phyloP scores from a whole-genome alignment of 768 basidiomycete species.

The Leccinum barrowsii region DNA sequence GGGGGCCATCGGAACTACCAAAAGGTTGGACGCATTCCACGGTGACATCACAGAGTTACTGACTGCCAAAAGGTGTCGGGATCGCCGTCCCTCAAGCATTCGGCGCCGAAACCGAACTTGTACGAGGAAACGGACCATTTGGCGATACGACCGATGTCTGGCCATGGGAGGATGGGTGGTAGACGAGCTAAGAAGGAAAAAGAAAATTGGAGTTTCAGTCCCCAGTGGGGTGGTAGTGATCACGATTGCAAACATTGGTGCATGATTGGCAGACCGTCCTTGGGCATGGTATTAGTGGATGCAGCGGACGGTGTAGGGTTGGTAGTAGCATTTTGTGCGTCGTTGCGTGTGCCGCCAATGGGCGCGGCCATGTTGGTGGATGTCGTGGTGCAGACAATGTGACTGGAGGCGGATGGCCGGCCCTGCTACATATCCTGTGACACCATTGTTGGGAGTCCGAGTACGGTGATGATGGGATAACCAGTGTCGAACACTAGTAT shows the following conservation, averaged over 20 bases:
- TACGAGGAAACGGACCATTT: conserved; percentile 96
- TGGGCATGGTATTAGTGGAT: conserved; percentile 15
- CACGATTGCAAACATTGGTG: conserved; percentile 31
- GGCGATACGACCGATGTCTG: conserved; percentile 83
- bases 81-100: conserved; percentile 85
- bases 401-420: no score
- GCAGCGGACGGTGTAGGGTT: conserved; percentile 15
- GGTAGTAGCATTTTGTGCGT: conserved; percentile 7
- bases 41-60: conserved; percentile 30
- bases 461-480: no score
- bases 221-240: neutral
- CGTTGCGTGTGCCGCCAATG: conserved; percentile 4
- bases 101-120: conserved; percentile 95
- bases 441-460: no score
- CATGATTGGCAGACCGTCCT: conserved; percentile 38
- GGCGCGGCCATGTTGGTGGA: conserved; percentile 15
- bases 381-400: no score
- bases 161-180: conserved; percentile 61
- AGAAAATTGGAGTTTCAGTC: neutral
- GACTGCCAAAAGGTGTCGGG: conserved; percentile 98
- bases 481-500: neutral
- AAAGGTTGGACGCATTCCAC: neutral
- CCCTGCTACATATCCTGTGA: no score
- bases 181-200: conserved; percentile 27
- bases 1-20: conserved; percentile 85